phyloP scores from a whole-genome alignment of 139 green algal genomes.

The Tetraselmis chui region DNA sequence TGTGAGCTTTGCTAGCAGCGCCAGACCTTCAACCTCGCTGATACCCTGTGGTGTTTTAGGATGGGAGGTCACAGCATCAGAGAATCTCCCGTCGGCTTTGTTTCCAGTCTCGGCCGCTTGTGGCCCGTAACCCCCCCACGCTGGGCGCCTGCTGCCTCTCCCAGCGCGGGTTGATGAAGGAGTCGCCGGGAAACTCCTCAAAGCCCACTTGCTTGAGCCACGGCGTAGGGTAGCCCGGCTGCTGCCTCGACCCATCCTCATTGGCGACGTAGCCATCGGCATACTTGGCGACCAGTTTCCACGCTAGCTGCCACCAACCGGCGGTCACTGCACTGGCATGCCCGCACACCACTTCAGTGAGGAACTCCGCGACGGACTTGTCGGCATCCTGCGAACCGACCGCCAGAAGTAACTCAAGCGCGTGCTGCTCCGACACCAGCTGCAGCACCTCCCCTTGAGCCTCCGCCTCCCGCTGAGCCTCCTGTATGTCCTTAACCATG shows the following conservation, averaged over 20 bases:
- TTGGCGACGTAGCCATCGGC: neutral
- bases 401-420: neutral
- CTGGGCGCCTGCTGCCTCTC: no score
- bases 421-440: neutral
- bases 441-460: neutral
- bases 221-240: neutral
- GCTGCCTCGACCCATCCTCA: neutral
- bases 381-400: neutral
- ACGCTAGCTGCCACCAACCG: neutral
- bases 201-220: neutral
- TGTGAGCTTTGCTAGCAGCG: no score
- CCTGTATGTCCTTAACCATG: slow-evolving; percentile 10
- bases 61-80: no score
- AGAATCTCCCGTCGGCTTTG: no score
- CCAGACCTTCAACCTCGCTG: no score
- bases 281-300: neutral
- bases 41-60: no score
- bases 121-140: no score
- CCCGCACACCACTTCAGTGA: neutral
- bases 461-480: neutral
- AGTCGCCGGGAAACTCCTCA: neutral
- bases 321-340: neutral
- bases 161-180: neutral
- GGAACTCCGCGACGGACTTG: neutral
- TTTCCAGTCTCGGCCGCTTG: no score